These are phyloP conservation scores for Tephrocybe sp. DNA, from an alignment of 768 basidiomycete species.

Conservation along the genomic window DNA sequence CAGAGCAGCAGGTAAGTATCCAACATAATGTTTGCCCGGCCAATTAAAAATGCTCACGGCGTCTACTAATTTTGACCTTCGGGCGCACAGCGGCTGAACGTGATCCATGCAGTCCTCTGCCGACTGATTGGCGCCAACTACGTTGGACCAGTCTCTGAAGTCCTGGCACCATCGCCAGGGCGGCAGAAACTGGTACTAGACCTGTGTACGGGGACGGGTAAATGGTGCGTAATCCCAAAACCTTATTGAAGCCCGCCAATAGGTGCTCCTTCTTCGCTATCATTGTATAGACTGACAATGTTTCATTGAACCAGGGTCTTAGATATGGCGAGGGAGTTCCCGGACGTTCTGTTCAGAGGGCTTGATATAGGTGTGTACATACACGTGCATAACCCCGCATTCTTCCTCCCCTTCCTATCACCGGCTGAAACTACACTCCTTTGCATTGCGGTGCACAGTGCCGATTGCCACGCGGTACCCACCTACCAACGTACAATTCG, in stretches of 20 bases:
- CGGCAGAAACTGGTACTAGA: constrained; percentile 61
- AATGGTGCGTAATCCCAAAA: constrained; percentile 50
- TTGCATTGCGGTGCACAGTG: constrained; percentile 37
- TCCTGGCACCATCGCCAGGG: constrained; percentile 40
- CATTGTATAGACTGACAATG: constrained; percentile 3
- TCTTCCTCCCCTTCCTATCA: constrained; percentile 15
- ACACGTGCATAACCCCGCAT: constrained; percentile 7
- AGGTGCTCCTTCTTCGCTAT: constrained; percentile 6
- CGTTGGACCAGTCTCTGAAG: constrained; percentile 57
- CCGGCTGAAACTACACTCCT: neutral
- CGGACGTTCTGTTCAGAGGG: constrained; percentile 63
- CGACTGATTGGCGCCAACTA: constrained; percentile 56
- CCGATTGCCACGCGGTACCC: constrained; percentile 72
- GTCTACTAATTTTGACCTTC: neutral
- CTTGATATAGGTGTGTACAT: constrained; percentile 71
- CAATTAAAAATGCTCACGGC: neutral
- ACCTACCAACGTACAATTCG: constrained; percentile 59
- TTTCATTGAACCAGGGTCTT: constrained; percentile 51
- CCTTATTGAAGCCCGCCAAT: constrained; percentile 17
- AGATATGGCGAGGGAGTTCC: constrained; percentile 71
- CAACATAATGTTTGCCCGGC: neutral
- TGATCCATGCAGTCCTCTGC: constrained; percentile 48
- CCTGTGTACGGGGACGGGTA: constrained; percentile 74
- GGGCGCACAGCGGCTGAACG: constrained; percentile 48
- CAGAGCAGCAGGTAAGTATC: constrained; percentile 62